These are phyloP conservation scores for Primulina huaijiensis DNA, from an alignment of 257 asterid species.

Conservation along the genomic window DNA sequence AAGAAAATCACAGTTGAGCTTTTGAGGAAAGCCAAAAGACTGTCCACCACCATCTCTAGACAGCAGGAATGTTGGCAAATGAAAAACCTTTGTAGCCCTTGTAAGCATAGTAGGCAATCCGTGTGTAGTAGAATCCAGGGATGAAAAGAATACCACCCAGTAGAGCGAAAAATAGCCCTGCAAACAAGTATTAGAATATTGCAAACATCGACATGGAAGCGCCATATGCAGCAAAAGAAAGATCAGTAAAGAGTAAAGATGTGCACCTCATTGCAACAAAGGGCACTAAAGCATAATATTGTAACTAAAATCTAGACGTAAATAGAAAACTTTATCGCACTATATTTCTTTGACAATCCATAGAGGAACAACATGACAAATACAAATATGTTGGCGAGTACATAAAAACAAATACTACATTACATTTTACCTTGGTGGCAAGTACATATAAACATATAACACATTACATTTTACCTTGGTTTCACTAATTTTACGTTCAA, in stretches of 20 bases:
- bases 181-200: background rate
- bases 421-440: background rate
- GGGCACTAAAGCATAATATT: no score
- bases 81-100: slow-evolving; percentile 97
- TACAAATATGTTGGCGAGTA: no score
- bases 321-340: background rate
- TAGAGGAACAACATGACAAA: no score
- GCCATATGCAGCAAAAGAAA: background rate
- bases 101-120: slow-evolving; percentile 94
- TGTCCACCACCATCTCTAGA: slow-evolving; percentile 46
- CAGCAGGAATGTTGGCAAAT: slow-evolving; percentile 82
- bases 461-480: background rate
- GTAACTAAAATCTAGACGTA: background rate
- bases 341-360: no score
- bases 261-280: background rate
- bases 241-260: background rate
- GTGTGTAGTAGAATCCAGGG: slow-evolving; percentile 90
- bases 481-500: background rate
- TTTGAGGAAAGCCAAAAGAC: slow-evolving; percentile 29
- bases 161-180: slow-evolving; percentile 80
- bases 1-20: slow-evolving; percentile 17
- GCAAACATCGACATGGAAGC: slow-evolving; percentile 2
- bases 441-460: no score
- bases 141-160: slow-evolving; percentile 82
- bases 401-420: background rate